Conservation (phyloP, 2,329 filamentous ascomycete species). For the Diaporthe sp. region DNA sequence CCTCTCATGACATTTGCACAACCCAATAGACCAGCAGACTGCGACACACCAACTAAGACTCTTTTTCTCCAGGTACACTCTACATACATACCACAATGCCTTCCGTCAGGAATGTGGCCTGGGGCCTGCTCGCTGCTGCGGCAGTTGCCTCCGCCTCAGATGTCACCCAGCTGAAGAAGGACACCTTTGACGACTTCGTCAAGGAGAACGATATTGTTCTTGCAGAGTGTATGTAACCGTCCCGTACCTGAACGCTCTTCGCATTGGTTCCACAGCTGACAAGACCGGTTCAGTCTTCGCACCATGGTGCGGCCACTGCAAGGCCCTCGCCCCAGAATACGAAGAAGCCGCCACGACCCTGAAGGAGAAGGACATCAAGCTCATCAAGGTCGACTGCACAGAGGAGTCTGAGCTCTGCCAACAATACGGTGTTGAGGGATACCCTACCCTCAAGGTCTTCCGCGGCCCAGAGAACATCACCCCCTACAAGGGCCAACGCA, state of each 20-base stretch:
- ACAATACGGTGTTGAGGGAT: slow-evolving; percentile 91
- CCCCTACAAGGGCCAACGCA: slow-evolving; percentile 90
- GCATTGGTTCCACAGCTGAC: background rate
- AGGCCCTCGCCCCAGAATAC: slow-evolving; percentile 94
- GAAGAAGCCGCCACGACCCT: slow-evolving; percentile 86
- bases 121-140: slow-evolving; percentile 67
- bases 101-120: slow-evolving; percentile 61
- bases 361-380: slow-evolving; percentile 88
- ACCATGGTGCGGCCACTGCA: slow-evolving; percentile 98
- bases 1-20: background rate
- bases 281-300: slow-evolving; percentile 78
- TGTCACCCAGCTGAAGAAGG: slow-evolving; percentile 85
- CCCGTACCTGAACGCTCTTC: background rate
- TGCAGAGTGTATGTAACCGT: slow-evolving; percentile 81
- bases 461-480: slow-evolving; percentile 84
- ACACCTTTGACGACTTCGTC: slow-evolving; percentile 89
- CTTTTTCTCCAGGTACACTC: slow-evolving; percentile 27
- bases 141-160: slow-evolving; percentile 79
- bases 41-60: slow-evolving; percentile 7
- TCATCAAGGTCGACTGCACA: slow-evolving; percentile 95
- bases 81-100: slow-evolving; percentile 56
- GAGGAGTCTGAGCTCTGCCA: slow-evolving; percentile 93
- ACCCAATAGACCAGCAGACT: background rate
- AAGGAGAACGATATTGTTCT: slow-evolving; percentile 89
- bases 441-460: slow-evolving; percentile 99